Percentiles rank a stretch among this genome's conserved stretches.
Conservation (phyloP, 2,329 filamentous ascomycete species). For the Paramyrothecium roridum region DNA sequence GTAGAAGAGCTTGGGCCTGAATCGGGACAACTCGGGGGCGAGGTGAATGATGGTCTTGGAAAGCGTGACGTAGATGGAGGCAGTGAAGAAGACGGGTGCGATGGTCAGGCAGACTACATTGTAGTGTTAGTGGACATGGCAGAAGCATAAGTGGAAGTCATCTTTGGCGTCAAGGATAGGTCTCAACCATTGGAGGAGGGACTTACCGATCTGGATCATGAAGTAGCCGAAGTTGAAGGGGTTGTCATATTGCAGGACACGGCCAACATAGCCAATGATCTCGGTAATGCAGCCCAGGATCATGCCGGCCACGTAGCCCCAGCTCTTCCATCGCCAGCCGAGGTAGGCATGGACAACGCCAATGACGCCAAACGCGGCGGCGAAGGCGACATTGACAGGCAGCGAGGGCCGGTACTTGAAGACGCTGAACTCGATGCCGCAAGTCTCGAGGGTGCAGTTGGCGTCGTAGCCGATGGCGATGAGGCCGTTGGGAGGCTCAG, state of each 20-base stretch:
- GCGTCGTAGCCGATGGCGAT: constrained; percentile 38
- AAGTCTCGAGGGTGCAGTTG: constrained; percentile 46
- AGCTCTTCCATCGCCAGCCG: constrained; percentile 44
- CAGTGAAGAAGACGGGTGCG: constrained; percentile 47
- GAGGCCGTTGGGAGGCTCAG: constrained; percentile 7
- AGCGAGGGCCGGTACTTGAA: constrained; percentile 54
- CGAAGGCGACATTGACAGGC: constrained; percentile 48
- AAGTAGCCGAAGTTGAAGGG: constrained; percentile 59
- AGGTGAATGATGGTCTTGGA: constrained; percentile 37
- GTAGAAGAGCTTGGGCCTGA: constrained; percentile 39
- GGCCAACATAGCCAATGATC: constrained; percentile 60
- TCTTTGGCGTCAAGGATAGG: neutral
- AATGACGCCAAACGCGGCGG: constrained; percentile 44
- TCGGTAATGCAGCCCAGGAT: constrained; percentile 53
- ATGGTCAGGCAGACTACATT: constrained; percentile 50
- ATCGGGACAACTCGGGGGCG: constrained; percentile 36
- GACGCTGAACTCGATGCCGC: constrained; percentile 43
- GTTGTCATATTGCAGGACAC: constrained; percentile 54
- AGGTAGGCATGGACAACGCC: constrained; percentile 37
- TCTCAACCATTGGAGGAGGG: neutral
- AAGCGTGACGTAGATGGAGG: constrained; percentile 65
- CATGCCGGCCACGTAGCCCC: constrained; percentile 50
- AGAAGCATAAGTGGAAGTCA: neutral
- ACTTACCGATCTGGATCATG: constrained; percentile 60
- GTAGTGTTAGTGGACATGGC: neutral